Evolutionary conservation across 305 asterid genomes (phyloP).

Genomic region (Solanum hybrid): DNA sequence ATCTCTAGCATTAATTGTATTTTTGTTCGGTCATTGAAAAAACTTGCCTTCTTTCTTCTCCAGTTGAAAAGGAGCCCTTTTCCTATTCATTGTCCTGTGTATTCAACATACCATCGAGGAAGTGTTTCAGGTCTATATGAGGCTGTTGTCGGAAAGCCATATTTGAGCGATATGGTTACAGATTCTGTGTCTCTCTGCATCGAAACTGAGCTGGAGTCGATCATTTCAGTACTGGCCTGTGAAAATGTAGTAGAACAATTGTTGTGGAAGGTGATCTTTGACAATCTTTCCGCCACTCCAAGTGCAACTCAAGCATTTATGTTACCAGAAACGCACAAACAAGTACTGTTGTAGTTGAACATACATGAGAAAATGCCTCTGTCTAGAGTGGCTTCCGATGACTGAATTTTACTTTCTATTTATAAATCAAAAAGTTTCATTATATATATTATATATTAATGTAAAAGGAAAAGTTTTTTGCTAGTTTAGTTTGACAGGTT

Average conservation of each 20-base stretch:
- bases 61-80: background rate
- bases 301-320: background rate
- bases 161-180: background rate
- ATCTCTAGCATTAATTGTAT: background rate
- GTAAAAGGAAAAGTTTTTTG: background rate
- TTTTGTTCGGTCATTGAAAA: background rate
- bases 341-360: background rate
- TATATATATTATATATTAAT: background rate
- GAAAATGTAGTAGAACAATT: background rate
- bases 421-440: background rate
- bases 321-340: background rate
- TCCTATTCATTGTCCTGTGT: background rate
- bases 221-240: background rate
- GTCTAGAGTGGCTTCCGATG: background rate
- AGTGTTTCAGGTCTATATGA: background rate
- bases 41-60: background rate
- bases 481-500: background rate
- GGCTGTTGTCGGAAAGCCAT: background rate
- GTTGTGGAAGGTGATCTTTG: background rate
- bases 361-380: background rate
- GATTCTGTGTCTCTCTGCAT: background rate
- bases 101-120: background rate
- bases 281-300: background rate
- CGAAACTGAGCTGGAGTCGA: background rate
- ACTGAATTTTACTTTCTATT: background rate